Evolutionary conservation across 768 basidiomycete species (phyloP), one percentile per base, ranked within the genome.

Genomic region (Lactifluus echinatus): DNA sequence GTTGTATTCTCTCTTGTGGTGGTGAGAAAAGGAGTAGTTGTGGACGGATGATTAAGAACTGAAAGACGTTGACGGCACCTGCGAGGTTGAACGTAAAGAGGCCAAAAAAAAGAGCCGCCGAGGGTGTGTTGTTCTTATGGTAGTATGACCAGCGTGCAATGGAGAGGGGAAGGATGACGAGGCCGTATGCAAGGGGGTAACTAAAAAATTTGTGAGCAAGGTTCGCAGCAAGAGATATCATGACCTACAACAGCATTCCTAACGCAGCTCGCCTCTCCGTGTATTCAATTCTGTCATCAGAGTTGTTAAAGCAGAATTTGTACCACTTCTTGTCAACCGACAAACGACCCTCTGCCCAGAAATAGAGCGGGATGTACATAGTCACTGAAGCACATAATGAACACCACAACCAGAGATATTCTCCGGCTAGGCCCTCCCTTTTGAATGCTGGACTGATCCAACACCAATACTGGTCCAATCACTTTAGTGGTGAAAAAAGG

Each of bases 221-320:
- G 3, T 43, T 5, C 19, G 29, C n/a, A 1, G 21, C 17, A 14
- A 28, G 36, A 53, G 21, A 19, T 15, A 26, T 2, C 2, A 48
- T 15, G 10, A 17, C 57, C 48, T 65, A 74, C 69, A 69, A 66
- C 47, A 74, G 54, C 33, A 60, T 51, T 28, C 43, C 44, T 21
- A 56, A 26, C 39, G 55, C 49, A 33, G 23, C 34, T 37, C 52
- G 36, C 23, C 59, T 46, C 28, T 50, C 50, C 8, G 33, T 0
- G 17, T 47, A 42, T 19, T 26, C 42, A 17, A 51, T 8, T 4
- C 21, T 17, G 8, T 17, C 64, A 37, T 56, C 58, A n/a, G 45
- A 21, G 28, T 44, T 40, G 43, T 64, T 55, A 40, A 58, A 33
- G 23, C 55, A 59, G 50, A 72, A 67, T 4, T 33, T 43, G 40